phyloP scores from a whole-genome alignment of 2,329 filamentous ascomycete genomes.

The Diatrype stigma region DNA sequence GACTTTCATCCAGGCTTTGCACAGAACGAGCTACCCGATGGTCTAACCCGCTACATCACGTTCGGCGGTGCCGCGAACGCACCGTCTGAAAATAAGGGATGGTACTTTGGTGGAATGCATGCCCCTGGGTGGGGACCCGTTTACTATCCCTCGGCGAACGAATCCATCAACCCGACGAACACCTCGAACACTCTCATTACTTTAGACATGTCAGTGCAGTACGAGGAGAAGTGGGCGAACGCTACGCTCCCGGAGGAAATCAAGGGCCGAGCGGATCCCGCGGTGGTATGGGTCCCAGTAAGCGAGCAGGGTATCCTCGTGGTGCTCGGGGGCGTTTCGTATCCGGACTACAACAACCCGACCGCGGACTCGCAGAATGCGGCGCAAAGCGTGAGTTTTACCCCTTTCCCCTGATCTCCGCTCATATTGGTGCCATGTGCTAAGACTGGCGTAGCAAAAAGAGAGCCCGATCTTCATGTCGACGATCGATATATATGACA shows the following conservation, averaged over 20 bases:
- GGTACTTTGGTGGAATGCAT: slow-evolving; percentile 65
- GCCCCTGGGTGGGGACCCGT: slow-evolving; percentile 48
- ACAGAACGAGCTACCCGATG: slow-evolving; percentile 34
- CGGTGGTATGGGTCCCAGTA: slow-evolving; percentile 73
- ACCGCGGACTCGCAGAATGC: slow-evolving; percentile 25
- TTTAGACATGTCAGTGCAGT: slow-evolving; percentile 53
- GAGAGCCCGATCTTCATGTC: slow-evolving; percentile 69
- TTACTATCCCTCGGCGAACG: slow-evolving; percentile 29
- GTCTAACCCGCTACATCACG: slow-evolving; percentile 58
- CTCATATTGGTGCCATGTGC: neutral
- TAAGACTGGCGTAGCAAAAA: slow-evolving; percentile 41
- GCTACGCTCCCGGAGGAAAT: slow-evolving; percentile 59
- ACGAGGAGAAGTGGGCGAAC: slow-evolving; percentile 53
- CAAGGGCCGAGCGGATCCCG: slow-evolving; percentile 55
- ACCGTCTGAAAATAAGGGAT: slow-evolving; percentile 67
- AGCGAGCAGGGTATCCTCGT: slow-evolving; percentile 72
- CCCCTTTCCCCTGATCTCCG: neutral
- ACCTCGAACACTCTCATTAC: slow-evolving; percentile 55
- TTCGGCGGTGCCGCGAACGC: slow-evolving; percentile 61
- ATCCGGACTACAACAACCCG: slow-evolving; percentile 45
- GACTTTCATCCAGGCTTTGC: slow-evolving; percentile 42
- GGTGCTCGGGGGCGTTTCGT: slow-evolving; percentile 69
- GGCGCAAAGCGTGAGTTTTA: slow-evolving; percentile 35
- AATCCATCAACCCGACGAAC: slow-evolving; percentile 35
- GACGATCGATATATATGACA: slow-evolving; percentile 72